These are phyloP conservation scores for Scedosporium boydii DNA, from an alignment of 2,329 filamentous ascomycete species.

Conservation along the genomic window DNA sequence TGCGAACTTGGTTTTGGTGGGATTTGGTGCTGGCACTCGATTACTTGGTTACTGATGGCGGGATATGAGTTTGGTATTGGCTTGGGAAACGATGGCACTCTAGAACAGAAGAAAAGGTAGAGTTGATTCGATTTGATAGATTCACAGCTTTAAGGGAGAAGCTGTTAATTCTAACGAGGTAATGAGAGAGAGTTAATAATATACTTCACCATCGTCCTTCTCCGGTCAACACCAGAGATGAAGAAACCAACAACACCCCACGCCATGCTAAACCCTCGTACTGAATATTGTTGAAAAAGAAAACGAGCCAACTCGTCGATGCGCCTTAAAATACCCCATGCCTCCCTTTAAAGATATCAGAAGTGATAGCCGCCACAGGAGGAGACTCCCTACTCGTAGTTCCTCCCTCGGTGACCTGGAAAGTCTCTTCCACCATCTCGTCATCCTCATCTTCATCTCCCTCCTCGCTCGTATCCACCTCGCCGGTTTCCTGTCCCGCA, in stretches of 20 bases:
- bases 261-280: background rate
- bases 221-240: no score
- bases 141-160: background rate
- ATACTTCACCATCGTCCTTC: background rate
- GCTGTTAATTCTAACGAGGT: background rate
- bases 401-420: conserved; percentile 1
- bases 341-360: background rate
- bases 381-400: background rate
- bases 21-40: no score
- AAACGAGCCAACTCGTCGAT: background rate
- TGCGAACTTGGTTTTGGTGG: no score
- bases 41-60: no score
- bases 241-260: background rate
- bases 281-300: no score
- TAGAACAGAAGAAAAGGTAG: background rate
- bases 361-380: background rate
- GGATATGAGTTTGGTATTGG: background rate
- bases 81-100: background rate
- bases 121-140: background rate
- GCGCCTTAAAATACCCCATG: background rate
- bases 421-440: conserved; percentile 1
- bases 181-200: background rate
- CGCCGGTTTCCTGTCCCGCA: background rate
- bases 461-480: background rate
- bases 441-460: background rate